Evolutionary conservation across 2,329 filamentous ascomycete genomes (phyloP).

Genomic region (Colletotrichum sp.): DNA sequence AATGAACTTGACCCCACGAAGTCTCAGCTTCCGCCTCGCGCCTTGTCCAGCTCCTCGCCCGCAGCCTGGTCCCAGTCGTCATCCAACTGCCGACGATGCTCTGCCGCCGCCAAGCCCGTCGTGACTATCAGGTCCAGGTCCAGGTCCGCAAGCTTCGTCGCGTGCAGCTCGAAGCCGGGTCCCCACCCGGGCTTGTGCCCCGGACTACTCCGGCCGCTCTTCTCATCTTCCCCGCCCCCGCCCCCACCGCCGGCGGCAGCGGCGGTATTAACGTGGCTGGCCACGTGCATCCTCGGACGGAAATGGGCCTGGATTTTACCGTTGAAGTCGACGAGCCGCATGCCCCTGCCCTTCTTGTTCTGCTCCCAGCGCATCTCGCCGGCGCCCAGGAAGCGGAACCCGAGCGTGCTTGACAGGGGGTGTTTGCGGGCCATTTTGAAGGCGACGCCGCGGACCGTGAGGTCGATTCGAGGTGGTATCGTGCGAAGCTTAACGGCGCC

Average conservation of each 20-base stretch:
- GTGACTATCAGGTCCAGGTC: slow-evolving; percentile 17
- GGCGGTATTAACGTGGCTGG: background rate
- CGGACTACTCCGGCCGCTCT: background rate
- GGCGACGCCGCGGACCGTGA: slow-evolving; percentile 7
- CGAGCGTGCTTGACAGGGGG: slow-evolving; percentile 2
- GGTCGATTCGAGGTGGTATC: slow-evolving; percentile 11
- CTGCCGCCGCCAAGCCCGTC: slow-evolving; percentile 20
- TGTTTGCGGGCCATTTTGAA: slow-evolving; percentile 15
- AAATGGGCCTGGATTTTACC: slow-evolving; percentile 3
- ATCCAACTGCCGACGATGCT: slow-evolving; percentile 17
- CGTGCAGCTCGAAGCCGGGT: slow-evolving; percentile 16
- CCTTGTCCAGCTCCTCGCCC: background rate
- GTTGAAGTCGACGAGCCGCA: slow-evolving; percentile 19
- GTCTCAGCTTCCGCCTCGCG: background rate
- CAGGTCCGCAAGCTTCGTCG: slow-evolving; percentile 6
- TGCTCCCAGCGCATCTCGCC: slow-evolving; percentile 18
- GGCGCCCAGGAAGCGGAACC: slow-evolving; percentile 9
- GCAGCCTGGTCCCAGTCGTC: slow-evolving; percentile 1
- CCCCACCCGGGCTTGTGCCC: background rate
- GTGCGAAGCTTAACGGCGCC: slow-evolving; percentile 6
- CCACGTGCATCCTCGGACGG: background rate
- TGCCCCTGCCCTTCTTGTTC: background rate
- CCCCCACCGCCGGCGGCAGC: background rate
- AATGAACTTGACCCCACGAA: background rate
- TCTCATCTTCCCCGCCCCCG: background rate